A percentile compares a stretch with the other conserved stretches of the same genome.
Conservation (phyloP, 2,329 filamentous ascomycete species). For the Emericellopsis atlantica region DNA sequence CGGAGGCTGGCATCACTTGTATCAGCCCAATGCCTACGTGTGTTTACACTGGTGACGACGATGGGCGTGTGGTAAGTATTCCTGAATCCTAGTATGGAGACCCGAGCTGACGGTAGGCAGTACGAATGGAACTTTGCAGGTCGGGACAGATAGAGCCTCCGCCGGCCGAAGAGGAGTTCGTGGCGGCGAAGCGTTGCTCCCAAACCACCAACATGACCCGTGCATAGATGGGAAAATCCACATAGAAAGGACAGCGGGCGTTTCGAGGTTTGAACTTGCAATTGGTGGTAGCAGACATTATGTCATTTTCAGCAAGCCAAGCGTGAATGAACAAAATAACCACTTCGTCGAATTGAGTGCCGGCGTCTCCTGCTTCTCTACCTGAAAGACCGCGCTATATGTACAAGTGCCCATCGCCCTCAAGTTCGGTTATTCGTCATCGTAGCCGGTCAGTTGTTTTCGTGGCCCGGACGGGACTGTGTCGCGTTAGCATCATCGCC, state of each 20-base stretch:
- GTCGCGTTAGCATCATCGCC: constrained; percentile 1
- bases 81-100: not conserved
- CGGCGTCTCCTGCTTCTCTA: not conserved
- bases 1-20: constrained; percentile 66
- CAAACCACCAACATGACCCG: not conserved
- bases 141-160: constrained; percentile 34
- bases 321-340: not conserved
- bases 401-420: constrained; percentile 3
- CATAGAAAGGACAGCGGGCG: not conserved
- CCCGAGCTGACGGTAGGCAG: constrained; percentile 18
- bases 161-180: not conserved
- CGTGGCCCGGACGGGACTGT: constrained; percentile 45
- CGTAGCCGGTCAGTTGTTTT: constrained; percentile 48
- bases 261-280: too few species aligned
- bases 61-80: constrained; percentile 66
- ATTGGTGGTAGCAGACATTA: too few species aligned
- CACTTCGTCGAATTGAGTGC: too few species aligned
- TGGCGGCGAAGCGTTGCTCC: not conserved
- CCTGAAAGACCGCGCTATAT: not conserved
- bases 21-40: constrained; percentile 71
- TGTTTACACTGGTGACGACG: constrained; percentile 90
- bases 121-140: constrained; percentile 53
- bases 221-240: not conserved
- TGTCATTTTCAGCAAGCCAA: not conserved
- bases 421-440: constrained; percentile 31